Conservation (phyloP, 1,284 basidiomycete genomes). For the Cryptococcus sp. region DNA sequence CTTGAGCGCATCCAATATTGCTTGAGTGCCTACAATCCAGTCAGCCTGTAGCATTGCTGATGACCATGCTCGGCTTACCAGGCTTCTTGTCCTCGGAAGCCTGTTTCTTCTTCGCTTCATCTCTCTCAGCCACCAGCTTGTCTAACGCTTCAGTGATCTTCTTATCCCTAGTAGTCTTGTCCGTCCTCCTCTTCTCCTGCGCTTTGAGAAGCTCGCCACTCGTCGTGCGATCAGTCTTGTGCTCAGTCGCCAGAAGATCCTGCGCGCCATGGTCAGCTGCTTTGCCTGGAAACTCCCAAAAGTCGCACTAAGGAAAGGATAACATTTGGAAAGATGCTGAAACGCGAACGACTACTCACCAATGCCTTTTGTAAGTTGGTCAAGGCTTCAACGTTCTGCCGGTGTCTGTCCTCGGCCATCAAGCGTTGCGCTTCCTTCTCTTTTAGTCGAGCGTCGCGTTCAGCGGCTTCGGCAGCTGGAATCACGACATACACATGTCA, state of each 20-base stretch:
- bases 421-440: constrained; percentile 35
- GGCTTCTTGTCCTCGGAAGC: constrained; percentile 49
- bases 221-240: constrained; percentile 32
- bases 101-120: constrained; percentile 48
- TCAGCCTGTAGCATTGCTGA: not conserved
- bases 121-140: constrained; percentile 43
- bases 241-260: constrained; percentile 42
- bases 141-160: constrained; percentile 48
- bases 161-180: constrained; percentile 44
- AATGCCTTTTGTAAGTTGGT: constrained; percentile 40
- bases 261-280: constrained; percentile 6
- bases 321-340: not conserved
- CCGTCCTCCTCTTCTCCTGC: constrained; percentile 43
- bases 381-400: constrained; percentile 41
- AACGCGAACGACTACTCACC: constrained; percentile 18
- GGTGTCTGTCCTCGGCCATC: constrained; percentile 43
- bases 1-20: constrained; percentile 51
- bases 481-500: constrained; percentile 6
- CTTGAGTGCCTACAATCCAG: constrained; percentile 35
- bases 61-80: constrained; percentile 15
- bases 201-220: constrained; percentile 37
- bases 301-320: not conserved
- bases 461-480: constrained; percentile 36
- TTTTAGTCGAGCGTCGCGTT: constrained; percentile 33
- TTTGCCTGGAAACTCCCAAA: not conserved